Evolutionary conservation across 495 filamentous ascomycete species (phyloP), one percentile per base, ranked within the genome.

Genomic region (Lineolata rhizophorae): DNA sequence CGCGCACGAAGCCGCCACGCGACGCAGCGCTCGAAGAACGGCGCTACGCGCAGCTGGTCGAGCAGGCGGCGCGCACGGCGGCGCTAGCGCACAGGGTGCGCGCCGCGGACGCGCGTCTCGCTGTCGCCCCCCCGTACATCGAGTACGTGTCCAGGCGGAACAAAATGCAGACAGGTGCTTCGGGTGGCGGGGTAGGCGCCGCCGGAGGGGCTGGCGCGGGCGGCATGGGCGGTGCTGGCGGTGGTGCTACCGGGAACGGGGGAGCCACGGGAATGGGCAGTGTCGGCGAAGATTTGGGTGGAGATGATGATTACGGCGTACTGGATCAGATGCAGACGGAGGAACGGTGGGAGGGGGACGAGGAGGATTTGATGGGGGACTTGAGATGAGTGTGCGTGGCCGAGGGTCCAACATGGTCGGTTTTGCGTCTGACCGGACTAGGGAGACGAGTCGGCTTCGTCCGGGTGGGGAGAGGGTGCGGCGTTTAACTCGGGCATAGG

Each of bases 321-420:
- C n/a, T n/a, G n/a, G n/a, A n/a, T n/a, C n/a, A n/a, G n/a, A n/a
- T n/a, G n/a, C n/a, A n/a, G n/a, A n/a, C n/a, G n/a, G n/a, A n/a
- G n/a, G n/a, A n/a, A n/a, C n/a, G n/a, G n/a, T n/a, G n/a, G n/a
- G n/a, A n/a, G n/a, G n/a, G n/a, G n/a, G 22, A 26, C 12, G 52
- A 52, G 1, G 52, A 53, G 37, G 52, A 53, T 35, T 41, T 55
- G 13, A 53, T 55, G 52, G 50, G 22, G 16, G 46, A 47, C 27
- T 21, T 44, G 42, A 36, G 32, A 9, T 40, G 39, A 42, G 21
- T 20, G 22, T n/a, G n/a, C n/a, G n/a, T n/a, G n/a, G n/a, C n/a
- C n/a, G n/a, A n/a, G n/a, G n/a, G n/a, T n/a, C n/a, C n/a, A n/a
- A n/a, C n/a, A n/a, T n/a, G n/a, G n/a, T n/a, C n/a, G n/a, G n/a